Conservation (phyloP, 192 early-diverging fungal genomes). For the Powellomyces hirtus region DNA sequence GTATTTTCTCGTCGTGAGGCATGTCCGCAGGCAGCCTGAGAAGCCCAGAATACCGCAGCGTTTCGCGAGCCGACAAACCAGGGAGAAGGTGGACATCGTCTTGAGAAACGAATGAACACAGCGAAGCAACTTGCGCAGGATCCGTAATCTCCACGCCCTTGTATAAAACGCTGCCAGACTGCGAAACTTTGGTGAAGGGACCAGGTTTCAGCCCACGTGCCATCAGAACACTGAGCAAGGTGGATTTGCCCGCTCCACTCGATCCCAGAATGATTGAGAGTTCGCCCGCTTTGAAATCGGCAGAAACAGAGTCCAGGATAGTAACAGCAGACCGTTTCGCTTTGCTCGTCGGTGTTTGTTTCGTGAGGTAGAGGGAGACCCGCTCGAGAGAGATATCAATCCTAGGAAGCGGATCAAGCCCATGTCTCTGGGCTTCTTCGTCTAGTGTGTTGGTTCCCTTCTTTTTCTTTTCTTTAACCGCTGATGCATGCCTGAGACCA, state of each 20-base stretch:
- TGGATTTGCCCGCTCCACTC: constrained; percentile 46
- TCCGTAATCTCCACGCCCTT: constrained; percentile 16
- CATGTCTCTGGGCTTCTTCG: neutral
- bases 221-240: constrained; percentile 40
- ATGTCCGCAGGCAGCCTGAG: constrained; percentile 35
- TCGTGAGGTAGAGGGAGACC: neutral
- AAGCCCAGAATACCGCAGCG: constrained; percentile 39
- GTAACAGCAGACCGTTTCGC: neutral
- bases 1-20: constrained; percentile 29
- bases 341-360: neutral
- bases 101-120: constrained; percentile 41
- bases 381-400: constrained; percentile 20
- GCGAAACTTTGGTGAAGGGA: constrained; percentile 4
- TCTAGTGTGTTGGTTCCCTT: neutral
- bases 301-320: constrained; percentile 35
- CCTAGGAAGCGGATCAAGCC: constrained; percentile 1
- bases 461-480: neutral
- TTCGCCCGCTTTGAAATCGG: constrained; percentile 30
- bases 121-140: constrained; percentile 25
- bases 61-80: constrained; percentile 44
- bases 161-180: constrained; percentile 33
- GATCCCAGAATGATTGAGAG: constrained; percentile 48
- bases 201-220: constrained; percentile 25
- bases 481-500: constrained; percentile 18
- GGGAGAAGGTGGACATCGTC: constrained; percentile 45